Percentiles rank a stretch among this genome's conserved stretches.
Conservation (phyloP, 108 stramenopile genomes). For the Cylindrotheca fusiformis region DNA sequence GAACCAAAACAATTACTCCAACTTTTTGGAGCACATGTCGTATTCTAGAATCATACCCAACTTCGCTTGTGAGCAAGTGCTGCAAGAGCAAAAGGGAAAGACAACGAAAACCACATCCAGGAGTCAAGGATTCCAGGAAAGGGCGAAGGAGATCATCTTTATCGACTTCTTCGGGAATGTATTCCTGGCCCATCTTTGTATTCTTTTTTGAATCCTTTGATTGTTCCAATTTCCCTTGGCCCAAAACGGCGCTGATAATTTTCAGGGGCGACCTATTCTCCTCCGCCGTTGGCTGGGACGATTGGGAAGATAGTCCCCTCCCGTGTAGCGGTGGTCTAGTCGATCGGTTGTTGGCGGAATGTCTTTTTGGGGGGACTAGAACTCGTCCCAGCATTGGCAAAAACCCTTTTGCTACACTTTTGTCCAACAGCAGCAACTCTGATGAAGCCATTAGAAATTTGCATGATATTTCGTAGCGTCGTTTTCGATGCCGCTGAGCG, state of each 20-base stretch:
- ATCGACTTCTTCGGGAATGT: conserved; percentile 27
- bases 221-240: conserved; percentile 8
- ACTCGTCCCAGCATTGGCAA: conserved; percentile 67
- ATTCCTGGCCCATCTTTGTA: conserved; percentile 6
- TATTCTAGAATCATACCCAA: conserved; percentile 78
- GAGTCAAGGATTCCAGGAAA: conserved; percentile 76
- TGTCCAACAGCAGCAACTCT: conserved; percentile 61
- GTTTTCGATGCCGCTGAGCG: conserved; percentile 51
- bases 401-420: conserved; percentile 66
- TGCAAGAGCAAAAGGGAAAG: conserved; percentile 68
- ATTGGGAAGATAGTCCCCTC: background rate
- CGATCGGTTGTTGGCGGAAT: background rate
- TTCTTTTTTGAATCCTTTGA: too few relatives aligned
- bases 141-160: conserved; percentile 59
- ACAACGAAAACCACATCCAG: conserved; percentile 77
- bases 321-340: background rate
- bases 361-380: conserved; percentile 29
- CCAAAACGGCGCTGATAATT: too few relatives aligned
- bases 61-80: conserved; percentile 58
- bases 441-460: conserved; percentile 55
- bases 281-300: conserved; percentile 2
- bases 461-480: conserved; percentile 64
- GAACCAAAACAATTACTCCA: conserved; percentile 69
- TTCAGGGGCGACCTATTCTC: too few relatives aligned
- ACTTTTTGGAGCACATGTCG: conserved; percentile 76